Conservation (phyloP, 2,329 filamentous ascomycete genomes). For the Penicillium sp. region DNA sequence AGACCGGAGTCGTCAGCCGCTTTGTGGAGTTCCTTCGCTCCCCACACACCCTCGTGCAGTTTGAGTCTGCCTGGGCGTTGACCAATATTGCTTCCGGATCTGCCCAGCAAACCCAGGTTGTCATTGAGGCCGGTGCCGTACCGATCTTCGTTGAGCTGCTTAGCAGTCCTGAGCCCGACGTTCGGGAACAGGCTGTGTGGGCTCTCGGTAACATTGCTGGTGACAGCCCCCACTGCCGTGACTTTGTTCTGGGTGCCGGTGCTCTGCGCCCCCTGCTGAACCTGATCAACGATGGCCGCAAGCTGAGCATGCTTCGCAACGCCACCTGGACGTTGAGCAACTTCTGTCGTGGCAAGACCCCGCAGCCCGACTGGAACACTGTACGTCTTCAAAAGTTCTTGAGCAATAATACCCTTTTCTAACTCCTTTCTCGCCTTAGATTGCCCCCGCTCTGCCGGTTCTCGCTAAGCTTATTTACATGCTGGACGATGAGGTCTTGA, state of each 20-base stretch:
- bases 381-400: constrained; percentile 55
- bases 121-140: constrained; percentile 96
- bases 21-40: constrained; percentile 98
- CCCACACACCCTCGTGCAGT: constrained; percentile 95
- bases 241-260: constrained; percentile 89
- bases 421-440: constrained; percentile 40
- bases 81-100: constrained; percentile 99
- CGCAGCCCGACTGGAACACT: constrained; percentile 95
- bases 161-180: constrained; percentile 93
- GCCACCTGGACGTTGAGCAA: constrained; percentile 99
- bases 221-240: constrained; percentile 94
- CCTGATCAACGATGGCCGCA: constrained; percentile 93
- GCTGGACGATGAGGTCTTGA: constrained; percentile 94
- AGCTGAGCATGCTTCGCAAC: constrained; percentile 98
- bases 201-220: constrained; percentile 97
- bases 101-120: constrained; percentile 94
- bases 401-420: neutral
- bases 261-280: constrained; percentile 86
- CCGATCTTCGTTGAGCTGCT: constrained; percentile 98
- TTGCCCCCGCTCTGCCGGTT: constrained; percentile 88
- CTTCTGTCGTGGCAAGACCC: constrained; percentile 99
- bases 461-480: constrained; percentile 98
- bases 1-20: constrained; percentile 94
- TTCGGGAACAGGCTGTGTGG: constrained; percentile 97
- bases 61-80: constrained; percentile 97